Evolutionary conservation across 1,284 basidiomycete genomes (phyloP), one percentile per base, ranked within the genome.

Genomic region (Anthracocystis walkeri): DNA sequence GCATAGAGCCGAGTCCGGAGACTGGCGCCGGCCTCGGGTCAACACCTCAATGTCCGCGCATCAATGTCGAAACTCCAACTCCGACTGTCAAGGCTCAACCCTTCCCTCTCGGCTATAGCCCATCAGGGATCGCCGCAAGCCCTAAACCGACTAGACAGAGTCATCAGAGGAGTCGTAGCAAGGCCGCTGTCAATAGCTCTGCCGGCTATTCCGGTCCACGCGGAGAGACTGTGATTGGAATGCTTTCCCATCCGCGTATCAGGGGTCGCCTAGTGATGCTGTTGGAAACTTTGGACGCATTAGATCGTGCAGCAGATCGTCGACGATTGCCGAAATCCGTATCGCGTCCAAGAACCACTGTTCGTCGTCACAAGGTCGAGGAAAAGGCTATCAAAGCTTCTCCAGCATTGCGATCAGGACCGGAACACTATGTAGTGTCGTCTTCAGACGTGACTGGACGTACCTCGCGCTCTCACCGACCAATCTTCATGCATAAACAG

Each of bases 211-310:
- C 29, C n/a, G 48, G 20, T 35, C 12, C 50, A n/a, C 40, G 51
- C 25, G 46, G 58, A 35, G 62, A 61, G 7, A 27, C 35, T 4
- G 18, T 71, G 45, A 42, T 56, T 8, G 59, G 51, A 8, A 54
- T 71, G 58, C 63, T 65, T 4, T 71, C 63, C 16, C 54, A 71
- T 55, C 62, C 68, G 8, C 58, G 68, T 40, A 58, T 46, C 16
- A 53, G 51, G 31, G 55, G 54, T 49, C 68, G 63, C 20, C 42
- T 71, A 23, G 27, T 71, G 21, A 44, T 62, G 46, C 55, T 71
- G 7, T 45, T 71, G 27, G 62, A 65, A 3, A 44, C 68, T 4
- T 46, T 71, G 16, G 68, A 71, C 35, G 58, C 68, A 11, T 44
- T 65, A 11, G 62, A 71, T 21, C 62, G 62, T 4, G 51, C 25